Evolutionary conservation across 306 rosid species (phyloP).

Genomic region (Citrullus amarus): DNA sequence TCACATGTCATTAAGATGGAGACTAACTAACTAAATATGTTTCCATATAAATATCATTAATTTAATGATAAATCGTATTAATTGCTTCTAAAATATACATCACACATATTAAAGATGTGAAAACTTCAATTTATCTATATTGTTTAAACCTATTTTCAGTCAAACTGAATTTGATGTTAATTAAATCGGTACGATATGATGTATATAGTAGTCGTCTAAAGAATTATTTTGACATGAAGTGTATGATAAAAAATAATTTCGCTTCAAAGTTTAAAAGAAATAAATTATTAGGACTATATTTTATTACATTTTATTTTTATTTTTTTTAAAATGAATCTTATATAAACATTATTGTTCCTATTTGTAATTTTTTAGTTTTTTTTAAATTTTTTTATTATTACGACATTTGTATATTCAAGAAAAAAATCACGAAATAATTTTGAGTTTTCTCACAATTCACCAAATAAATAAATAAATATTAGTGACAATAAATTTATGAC

Average conservation of each 20-base stretch:
- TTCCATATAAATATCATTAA: background rate
- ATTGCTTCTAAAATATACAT: background rate
- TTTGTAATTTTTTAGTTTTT: no score
- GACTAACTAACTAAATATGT: constrained; percentile 1
- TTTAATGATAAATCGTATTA: background rate
- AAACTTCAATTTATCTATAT: background rate
- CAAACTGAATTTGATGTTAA: background rate
- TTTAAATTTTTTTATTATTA: no score
- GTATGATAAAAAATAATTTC: background rate
- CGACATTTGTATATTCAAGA: no score
- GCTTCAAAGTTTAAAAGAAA: background rate
- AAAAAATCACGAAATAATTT: no score
- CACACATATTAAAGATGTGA: background rate
- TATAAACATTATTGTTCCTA: no score
- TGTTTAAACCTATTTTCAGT: background rate
- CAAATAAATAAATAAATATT: no score
- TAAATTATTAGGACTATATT: no score
- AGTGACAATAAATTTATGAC: no score
- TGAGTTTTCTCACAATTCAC: no score
- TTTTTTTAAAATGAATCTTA: no score
- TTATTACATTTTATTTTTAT: no score
- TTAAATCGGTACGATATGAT: background rate
- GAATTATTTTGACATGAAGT: background rate
- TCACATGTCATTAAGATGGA: background rate
- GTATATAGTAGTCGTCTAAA: background rate